Base-by-base conservation (phyloP, 257 asterid species). In the Jacaranda mimosifolia region DNA sequence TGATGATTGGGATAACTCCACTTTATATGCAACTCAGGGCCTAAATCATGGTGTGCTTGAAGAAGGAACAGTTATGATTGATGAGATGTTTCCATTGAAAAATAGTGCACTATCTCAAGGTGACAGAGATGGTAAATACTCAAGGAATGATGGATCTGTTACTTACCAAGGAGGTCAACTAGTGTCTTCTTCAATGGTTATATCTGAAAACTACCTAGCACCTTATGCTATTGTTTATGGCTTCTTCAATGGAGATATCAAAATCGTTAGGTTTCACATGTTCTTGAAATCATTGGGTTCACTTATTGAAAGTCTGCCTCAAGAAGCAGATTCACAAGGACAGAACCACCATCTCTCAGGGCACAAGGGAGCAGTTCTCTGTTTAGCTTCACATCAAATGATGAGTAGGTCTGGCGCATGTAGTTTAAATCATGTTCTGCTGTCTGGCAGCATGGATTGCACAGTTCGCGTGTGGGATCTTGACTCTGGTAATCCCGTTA, bases 401-500 rank as follows among this genome's bases (percentile, higher is more conserved):
- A 87, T 81, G 83, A 87, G 76, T 77, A 77, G 67, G 76, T 79
- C 88, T 63, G 84, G 72, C 59, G 86, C 78, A 73, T 82, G 87
- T 82, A 86, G 79, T 64, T 83, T 77, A 80, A 86, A 82, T 72
- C 93, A 93, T 80, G 91, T 95, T 60, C 82, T 95, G 86, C 67
- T 95, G 79, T 93, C 99, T 19, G 99, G 99, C 79, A 88, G 98
- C 83, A 83, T 77, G 91, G 99, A 95, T 83, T 91, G 97, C 86
- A 93, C 98, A 3, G 91, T 95, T 70, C 95, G 94, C 57, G 76
- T 95, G 80, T 95, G 99, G 99, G 94, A 95, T 85, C 94, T 93
- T 80, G 96, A 91, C 81, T 86, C 97, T 79, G 83, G 87, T 77
- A 83, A 71, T 78, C 91, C 83, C 60, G 81, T 95, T 49, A 76